Evolutionary conservation across 2,329 filamentous ascomycete genomes (phyloP).

Genomic region (Claviceps cyperi): DNA sequence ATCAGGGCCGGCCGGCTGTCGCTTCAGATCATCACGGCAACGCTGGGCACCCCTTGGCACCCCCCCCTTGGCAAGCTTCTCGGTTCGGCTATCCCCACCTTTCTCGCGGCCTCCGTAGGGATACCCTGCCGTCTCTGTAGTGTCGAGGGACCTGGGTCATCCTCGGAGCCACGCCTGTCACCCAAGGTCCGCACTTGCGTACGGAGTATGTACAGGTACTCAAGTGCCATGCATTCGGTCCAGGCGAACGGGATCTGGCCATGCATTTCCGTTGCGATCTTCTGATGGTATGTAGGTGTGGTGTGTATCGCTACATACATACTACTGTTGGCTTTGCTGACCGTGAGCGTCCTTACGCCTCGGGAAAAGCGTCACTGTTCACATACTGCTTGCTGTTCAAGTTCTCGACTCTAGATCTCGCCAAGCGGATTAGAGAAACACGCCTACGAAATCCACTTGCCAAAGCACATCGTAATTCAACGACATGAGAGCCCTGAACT

Average conservation of each 20-base stretch:
- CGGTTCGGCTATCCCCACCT: background rate
- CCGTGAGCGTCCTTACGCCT: background rate
- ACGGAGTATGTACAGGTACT: no score
- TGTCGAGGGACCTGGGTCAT: background rate
- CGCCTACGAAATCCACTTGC: background rate
- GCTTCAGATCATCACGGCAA: background rate
- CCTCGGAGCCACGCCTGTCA: conserved; percentile 1
- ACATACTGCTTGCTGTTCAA: no score
- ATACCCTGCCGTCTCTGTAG: background rate
- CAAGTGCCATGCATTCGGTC: background rate
- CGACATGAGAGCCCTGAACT: background rate
- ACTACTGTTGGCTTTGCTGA: background rate
- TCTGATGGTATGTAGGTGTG: background rate
- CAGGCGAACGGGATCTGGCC: background rate
- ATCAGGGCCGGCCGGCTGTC: background rate
- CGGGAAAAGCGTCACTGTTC: background rate
- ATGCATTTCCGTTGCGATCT: background rate
- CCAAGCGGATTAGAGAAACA: background rate
- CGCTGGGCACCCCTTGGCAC: background rate
- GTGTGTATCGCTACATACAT: background rate
- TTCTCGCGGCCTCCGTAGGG: background rate
- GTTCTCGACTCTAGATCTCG: background rate
- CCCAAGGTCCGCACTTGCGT: background rate
- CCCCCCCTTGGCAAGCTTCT: background rate
- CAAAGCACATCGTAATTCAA: background rate